These are phyloP conservation scores for Ustilago esculenta DNA, from an alignment of 1,284 basidiomycete species.

Conservation along the genomic window DNA sequence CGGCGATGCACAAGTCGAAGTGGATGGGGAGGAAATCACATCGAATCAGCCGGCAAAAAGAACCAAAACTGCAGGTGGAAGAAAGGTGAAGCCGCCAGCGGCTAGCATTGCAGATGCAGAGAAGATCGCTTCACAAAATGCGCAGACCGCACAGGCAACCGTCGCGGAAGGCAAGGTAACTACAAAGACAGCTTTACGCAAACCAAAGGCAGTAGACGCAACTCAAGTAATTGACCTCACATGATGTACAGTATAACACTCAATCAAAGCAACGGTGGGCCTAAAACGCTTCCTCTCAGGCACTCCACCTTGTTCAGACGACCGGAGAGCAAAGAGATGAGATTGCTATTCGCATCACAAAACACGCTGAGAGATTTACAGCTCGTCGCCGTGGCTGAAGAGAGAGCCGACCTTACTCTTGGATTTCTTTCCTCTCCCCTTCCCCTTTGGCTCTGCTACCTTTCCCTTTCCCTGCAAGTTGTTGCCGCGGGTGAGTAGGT, in stretches of 20 bases:
- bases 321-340: too few species aligned
- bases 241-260: slow-evolving; percentile 3
- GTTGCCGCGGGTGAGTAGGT: slow-evolving; percentile 27
- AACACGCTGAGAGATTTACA: too few species aligned
- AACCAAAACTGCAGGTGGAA: neutral
- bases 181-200: slow-evolving; percentile 7
- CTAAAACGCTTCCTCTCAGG: too few species aligned
- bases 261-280: too few species aligned
- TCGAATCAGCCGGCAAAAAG: neutral
- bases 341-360: too few species aligned
- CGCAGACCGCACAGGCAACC: too few species aligned
- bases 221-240: slow-evolving; percentile 31
- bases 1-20: neutral
- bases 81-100: slow-evolving; percentile 6
- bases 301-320: too few species aligned
- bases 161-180: neutral
- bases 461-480: slow-evolving; percentile 14
- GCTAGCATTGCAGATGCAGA: neutral
- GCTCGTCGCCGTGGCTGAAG: slow-evolving; percentile 27
- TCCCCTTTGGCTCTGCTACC: slow-evolving; percentile 24
- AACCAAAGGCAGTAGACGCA: slow-evolving; percentile 2
- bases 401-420: slow-evolving; percentile 13
- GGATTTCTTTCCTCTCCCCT: slow-evolving; percentile 11
- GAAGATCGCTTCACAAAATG: neutral
- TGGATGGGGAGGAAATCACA: neutral